Base-by-base conservation (phyloP, 2,329 filamentous ascomycete genomes). In the Paraphaeosphaeria sporulosa region DNA sequence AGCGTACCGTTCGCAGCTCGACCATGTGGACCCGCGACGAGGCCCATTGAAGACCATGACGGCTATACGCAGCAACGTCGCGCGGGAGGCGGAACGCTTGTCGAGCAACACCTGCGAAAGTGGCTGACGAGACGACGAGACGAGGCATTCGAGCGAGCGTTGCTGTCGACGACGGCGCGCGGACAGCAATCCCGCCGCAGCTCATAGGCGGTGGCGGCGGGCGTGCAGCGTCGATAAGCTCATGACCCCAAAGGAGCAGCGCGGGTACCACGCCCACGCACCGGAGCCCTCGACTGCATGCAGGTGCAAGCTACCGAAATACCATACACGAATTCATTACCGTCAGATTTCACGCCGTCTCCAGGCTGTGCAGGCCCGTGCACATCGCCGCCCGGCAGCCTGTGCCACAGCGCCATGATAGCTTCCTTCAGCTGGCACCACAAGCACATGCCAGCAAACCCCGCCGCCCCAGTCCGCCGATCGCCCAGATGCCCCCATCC, bases 381-480 rank as follows among this genome's bases (percentile, higher is more conserved):
- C 57, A 38, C 25, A 15, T 34, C 15, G 48, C 53, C 50, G 57
- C 46, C 43, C 57, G 40, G 57, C 57, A 34, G 36, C 40, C 49
- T 32, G 59, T 61, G 55, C 50, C 55, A 61, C 59, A 61, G 30
- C 46, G 42, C 42, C 38, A n/a, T 54, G 27, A 23, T n/a, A 9
- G 43, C 55, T 49, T 38, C 57, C 47, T 12, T 57, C 30, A 32
- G 38, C 25, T 43, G 30, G 23, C 52, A 47, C 42, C 42, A 19
- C 21, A 1, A 17, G 60, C 55, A 52, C 59, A 62, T 70, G 64
- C 58, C 70, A 70, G 70, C 64, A 58, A 8, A 38, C 63, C 65
- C 69, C 70, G 58, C 62, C 63, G 65, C 66, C 68, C 67, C 43
- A 71, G 61, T 59, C 27, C 17, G 40, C 40, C 52, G 27, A 44